Conservation (phyloP, 2,329 filamentous ascomycete species). For the Myotisia sp. region DNA sequence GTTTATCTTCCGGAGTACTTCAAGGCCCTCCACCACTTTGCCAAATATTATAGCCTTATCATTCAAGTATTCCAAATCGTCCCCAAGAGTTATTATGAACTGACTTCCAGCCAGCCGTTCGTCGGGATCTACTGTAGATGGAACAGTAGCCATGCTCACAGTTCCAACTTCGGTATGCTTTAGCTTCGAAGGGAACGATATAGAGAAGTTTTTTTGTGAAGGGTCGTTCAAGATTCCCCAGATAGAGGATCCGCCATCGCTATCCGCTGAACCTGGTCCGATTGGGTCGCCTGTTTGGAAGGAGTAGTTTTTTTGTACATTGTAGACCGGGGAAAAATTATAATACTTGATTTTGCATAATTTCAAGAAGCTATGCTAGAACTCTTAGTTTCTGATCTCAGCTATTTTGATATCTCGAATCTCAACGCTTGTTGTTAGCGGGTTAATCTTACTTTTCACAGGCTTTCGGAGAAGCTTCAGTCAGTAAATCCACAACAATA, state of each 20-base stretch:
- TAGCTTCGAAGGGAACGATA: conserved; percentile 72
- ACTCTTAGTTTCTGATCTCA: conserved; percentile 44
- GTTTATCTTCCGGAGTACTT: conserved; percentile 87
- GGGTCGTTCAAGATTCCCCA: conserved; percentile 68
- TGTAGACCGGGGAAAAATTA: conserved; percentile 89
- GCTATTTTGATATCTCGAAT: conserved; percentile 31
- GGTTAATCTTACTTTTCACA: conserved; percentile 74
- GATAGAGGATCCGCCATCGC: conserved; percentile 84
- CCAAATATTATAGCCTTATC: conserved; percentile 92
- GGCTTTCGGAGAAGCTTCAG: conserved; percentile 76
- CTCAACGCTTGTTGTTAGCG: conserved; percentile 8
- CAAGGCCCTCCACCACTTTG: conserved; percentile 90
- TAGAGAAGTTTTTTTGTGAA: conserved; percentile 61
- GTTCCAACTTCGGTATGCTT: conserved; percentile 83
- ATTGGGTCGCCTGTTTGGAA: conserved; percentile 94
- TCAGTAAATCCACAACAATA: conserved; percentile 82
- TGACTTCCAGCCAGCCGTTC: conserved; percentile 74
- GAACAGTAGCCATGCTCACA: conserved; percentile 93
- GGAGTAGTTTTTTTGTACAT: conserved; percentile 85
- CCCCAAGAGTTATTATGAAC: conserved; percentile 82
- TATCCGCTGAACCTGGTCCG: conserved; percentile 66
- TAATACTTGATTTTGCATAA: conserved; percentile 99
- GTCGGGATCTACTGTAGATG: conserved; percentile 61
- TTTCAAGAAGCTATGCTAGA: conserved; percentile 67
- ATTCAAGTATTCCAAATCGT: conserved; percentile 79